phyloP scores from a whole-genome alignment of 108 stramenopile genomes.

The Chaetoceros tenuissimus region DNA sequence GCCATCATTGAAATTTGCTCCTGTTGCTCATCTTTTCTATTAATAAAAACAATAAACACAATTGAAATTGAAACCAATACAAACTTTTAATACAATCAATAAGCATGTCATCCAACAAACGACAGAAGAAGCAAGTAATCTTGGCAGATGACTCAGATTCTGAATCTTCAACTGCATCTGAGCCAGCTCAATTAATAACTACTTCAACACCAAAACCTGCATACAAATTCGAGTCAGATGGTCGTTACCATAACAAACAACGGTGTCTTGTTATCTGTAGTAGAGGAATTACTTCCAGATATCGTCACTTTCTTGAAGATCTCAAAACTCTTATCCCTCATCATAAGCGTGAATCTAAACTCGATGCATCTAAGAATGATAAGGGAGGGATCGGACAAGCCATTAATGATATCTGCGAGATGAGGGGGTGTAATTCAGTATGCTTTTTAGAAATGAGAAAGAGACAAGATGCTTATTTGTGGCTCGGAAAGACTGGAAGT shows the following conservation, averaged over 20 bases:
- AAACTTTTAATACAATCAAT: too few species aligned
- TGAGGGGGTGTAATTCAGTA: slow-evolving; percentile 91
- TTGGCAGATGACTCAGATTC: too few species aligned
- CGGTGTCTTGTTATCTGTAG: slow-evolving; percentile 91
- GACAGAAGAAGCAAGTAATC: too few species aligned
- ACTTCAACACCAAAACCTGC: too few species aligned
- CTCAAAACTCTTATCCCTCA: slow-evolving; percentile 91
- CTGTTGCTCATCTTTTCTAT: too few species aligned
- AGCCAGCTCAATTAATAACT: too few species aligned
- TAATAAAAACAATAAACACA: too few species aligned
- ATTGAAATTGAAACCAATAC: too few species aligned
- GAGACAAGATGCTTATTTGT: slow-evolving; percentile 93
- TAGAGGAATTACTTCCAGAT: slow-evolving; percentile 92
- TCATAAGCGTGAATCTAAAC: slow-evolving; percentile 94
- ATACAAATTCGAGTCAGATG: slow-evolving; percentile 42
- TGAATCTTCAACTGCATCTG: too few species aligned
- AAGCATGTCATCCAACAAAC: too few species aligned
- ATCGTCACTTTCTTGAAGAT: slow-evolving; percentile 96
- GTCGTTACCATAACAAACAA: slow-evolving; percentile 93
- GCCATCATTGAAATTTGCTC: too few species aligned
- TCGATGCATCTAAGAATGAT: slow-evolving; percentile 63
- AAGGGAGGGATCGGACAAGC: slow-evolving; percentile 57
- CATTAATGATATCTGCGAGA: slow-evolving; percentile 93
- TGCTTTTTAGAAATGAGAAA: slow-evolving; percentile 95
- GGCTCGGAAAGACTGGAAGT: slow-evolving; percentile 71